Conservation (phyloP, 2,329 filamentous ascomycete species). For the Hawksworthiomyces lignivorus region DNA sequence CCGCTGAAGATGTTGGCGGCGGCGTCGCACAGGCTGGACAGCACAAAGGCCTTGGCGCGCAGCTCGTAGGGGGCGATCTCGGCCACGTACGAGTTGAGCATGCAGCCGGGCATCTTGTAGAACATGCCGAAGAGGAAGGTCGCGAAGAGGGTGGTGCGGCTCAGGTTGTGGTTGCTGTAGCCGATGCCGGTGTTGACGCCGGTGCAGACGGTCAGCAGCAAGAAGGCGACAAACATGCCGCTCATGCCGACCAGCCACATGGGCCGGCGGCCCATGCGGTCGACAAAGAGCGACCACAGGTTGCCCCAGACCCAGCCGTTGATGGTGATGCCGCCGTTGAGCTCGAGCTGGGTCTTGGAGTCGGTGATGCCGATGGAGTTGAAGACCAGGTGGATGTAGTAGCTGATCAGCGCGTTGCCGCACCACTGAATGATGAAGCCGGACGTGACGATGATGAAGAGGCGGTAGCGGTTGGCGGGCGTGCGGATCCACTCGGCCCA, state of each 20-base stretch:
- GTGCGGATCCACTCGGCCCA: slow-evolving; percentile 19
- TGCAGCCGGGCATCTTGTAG: slow-evolving; percentile 31
- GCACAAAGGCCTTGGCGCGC: slow-evolving; percentile 13
- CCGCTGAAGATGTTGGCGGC: slow-evolving; percentile 13
- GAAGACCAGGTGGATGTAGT: slow-evolving; percentile 36
- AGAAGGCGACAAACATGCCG: slow-evolving; percentile 13
- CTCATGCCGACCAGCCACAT: slow-evolving; percentile 17
- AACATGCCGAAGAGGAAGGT: slow-evolving; percentile 17
- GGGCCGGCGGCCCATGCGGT: slow-evolving; percentile 16
- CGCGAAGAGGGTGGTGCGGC: slow-evolving; percentile 7
- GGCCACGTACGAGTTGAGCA: slow-evolving; percentile 17
- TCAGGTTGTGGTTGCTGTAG: slow-evolving; percentile 13
- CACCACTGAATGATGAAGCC: slow-evolving; percentile 9
- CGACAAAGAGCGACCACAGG: slow-evolving; percentile 6
- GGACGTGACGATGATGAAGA: slow-evolving; percentile 2
- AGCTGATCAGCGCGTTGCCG: slow-evolving; percentile 23
- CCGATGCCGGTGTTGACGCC: slow-evolving; percentile 13
- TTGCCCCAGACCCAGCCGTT: slow-evolving; percentile 16
- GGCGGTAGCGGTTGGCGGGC: slow-evolving; percentile 8
- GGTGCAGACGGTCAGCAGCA: slow-evolving; percentile 12
- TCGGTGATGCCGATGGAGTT: slow-evolving; percentile 51
- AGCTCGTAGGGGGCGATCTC: slow-evolving; percentile 13
- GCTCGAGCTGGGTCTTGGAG: slow-evolving; percentile 16
- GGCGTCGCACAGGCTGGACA: slow-evolving; percentile 3
- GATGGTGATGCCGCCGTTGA: slow-evolving; percentile 13